Percentiles rank a stretch among this genome's conserved stretches.
Conservation (phyloP, 2,329 filamentous ascomycete species). For the Emmonsiellopsis sp. region DNA sequence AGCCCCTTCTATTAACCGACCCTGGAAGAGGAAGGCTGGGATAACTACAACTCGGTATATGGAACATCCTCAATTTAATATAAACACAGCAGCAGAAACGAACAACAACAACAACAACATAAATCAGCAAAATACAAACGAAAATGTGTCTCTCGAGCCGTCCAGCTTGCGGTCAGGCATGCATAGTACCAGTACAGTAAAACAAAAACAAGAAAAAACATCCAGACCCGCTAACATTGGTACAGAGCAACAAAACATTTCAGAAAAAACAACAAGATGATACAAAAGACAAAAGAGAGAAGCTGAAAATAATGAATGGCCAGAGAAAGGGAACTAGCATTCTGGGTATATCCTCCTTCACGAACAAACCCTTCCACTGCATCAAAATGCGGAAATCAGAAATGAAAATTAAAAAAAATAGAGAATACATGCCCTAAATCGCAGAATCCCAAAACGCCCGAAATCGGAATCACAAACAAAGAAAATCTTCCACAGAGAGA, state of each 20-base stretch:
- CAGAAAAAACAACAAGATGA: background rate
- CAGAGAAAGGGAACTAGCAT: background rate
- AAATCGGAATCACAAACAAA: constrained; percentile 3
- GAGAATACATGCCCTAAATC: constrained; percentile 6
- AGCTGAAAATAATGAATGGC: background rate
- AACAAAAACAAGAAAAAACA: background rate
- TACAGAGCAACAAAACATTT: no score
- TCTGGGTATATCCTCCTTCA: constrained; percentile 6
- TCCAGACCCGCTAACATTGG: background rate
- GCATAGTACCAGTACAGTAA: background rate
- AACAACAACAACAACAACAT: background rate
- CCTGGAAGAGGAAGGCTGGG: no score
- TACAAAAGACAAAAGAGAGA: background rate
- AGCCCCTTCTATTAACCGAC: no score
- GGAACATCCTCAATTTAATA: background rate
- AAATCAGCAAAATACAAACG: background rate
- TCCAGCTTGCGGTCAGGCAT: background rate
- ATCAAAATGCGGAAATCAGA: constrained; percentile 5
- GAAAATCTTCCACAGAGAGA: background rate
- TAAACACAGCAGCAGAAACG: background rate
- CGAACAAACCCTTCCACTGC: background rate
- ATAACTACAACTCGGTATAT: background rate
- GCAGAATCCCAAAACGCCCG: constrained; percentile 8
- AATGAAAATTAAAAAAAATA: constrained; percentile 9
- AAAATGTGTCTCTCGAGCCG: background rate